Evolutionary conservation across 1,139 yeast genomes (phyloP).

Genomic region (Protomyces macrosporus): DNA sequence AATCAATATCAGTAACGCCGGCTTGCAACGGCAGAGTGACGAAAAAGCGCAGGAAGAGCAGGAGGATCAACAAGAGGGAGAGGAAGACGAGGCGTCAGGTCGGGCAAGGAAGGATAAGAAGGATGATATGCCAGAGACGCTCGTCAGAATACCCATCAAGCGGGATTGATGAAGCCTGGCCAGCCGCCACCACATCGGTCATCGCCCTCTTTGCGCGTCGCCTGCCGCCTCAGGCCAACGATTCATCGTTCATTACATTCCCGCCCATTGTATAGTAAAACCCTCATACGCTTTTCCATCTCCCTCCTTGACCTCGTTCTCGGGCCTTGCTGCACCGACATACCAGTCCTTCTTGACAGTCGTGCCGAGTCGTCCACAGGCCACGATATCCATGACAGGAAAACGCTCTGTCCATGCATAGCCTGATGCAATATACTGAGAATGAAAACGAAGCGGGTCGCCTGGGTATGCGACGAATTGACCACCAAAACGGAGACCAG

Average conservation of each 20-base stretch:
- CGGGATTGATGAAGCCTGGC: conserved; percentile 37
- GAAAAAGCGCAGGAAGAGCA: conserved; percentile 44
- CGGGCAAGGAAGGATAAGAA: conserved; percentile 36
- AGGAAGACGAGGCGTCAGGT: conserved; percentile 40
- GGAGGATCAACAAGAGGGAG: conserved; percentile 46
- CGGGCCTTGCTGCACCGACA: conserved; percentile 46
- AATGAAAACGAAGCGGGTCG: conserved; percentile 84
- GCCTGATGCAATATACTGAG: conserved; percentile 70
- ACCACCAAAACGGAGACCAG: conserved; percentile 90
- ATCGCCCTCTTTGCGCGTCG: no score
- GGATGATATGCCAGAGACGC: conserved; percentile 56
- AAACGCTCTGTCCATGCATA: conserved; percentile 50
- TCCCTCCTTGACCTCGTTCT: not conserved
- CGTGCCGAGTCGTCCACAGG: conserved; percentile 86
- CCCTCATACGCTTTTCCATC: conserved; percentile 35
- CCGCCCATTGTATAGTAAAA: conserved; percentile 76
- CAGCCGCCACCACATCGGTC: no score
- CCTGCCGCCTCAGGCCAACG: no score
- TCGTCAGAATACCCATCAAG: conserved; percentile 54
- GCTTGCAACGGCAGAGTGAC: conserved; percentile 34
- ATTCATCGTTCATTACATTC: conserved; percentile 50
- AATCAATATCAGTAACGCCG: conserved; percentile 57
- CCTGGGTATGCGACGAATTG: conserved; percentile 88
- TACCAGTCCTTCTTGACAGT: conserved; percentile 86
- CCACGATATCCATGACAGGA: conserved; percentile 54